phyloP scores from a whole-genome alignment of 306 rosid species.

The Prinsepia uniflora region DNA sequence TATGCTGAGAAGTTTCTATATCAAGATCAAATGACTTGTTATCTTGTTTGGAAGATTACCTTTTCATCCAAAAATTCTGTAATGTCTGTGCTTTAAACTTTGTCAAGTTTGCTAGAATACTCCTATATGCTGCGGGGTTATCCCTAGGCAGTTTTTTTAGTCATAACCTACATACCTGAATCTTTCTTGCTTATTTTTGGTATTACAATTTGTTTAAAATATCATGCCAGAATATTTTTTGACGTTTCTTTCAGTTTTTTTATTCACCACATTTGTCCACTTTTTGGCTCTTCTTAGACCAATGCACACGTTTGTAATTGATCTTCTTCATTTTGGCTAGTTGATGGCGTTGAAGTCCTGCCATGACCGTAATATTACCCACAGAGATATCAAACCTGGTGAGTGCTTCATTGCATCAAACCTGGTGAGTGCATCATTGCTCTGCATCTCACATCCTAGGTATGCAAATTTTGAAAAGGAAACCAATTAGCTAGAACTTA shows the following conservation, averaged over 20 bases:
- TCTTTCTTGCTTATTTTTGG: not conserved
- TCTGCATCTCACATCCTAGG: constrained; percentile 11
- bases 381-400: constrained; percentile 98
- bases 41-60: not conserved
- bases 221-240: not conserved
- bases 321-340: constrained; percentile 41
- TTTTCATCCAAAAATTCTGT: not conserved
- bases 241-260: constrained; percentile 1
- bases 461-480: not conserved
- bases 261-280: constrained; percentile 1
- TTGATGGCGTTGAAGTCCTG: constrained; percentile 83
- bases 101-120: not conserved
- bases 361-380: constrained; percentile 90
- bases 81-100: not conserved
- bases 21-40: not conserved
- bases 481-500: not conserved
- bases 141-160: not conserved
- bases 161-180: not conserved
- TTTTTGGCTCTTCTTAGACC: not conserved
- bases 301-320: constrained; percentile 15
- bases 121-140: not conserved
- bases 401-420: constrained; percentile 55
- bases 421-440: constrained; percentile 66
- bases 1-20: not conserved
- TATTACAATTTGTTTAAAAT: not conserved